Evolutionary conservation across 495 filamentous ascomycete species (phyloP), one percentile per base, ranked within the genome.

Genomic region (Cercophora scortea): DNA sequence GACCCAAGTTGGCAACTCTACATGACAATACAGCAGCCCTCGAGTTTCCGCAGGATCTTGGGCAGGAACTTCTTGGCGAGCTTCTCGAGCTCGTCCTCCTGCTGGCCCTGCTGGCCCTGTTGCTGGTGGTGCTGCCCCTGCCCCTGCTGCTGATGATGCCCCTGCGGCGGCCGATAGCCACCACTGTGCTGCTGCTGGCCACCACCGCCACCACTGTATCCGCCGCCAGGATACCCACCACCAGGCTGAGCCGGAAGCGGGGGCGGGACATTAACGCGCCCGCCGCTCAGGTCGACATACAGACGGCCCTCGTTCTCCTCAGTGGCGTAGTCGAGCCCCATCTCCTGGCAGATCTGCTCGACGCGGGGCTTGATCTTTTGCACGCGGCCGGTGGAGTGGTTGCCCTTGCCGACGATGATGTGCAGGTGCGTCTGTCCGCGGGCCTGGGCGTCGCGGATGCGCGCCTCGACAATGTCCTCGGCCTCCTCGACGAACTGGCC

Each of bases 401-500:
- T 93, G 3, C 93, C 93, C 70, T 89, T 95, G 42, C 93, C 93
- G 18, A 97, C 94, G 63, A 98, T 96, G 45, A 69, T 69, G 47
- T 65, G 63, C 42, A 98, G 69, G 73, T 92, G 86, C 8, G 69
- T 80, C 70, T 94, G 85, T 0, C 87, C 87, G 46, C 81, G 75
- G 39, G 75, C 56, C 61, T 78, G 81, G 42, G 87, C 90, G 53
- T 85, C 83, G 48, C 81, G 76, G 51, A 98, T 92, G 51, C 91
- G 77, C 67, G 84, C 75, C 68, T 89, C 87, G 19, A 96, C 69
- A 39, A 96, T 91, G 42, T 89, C 79, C 76, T 95, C 88, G 6
- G 94, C 93, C 73, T 98, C 93, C 61, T 92, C 86, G 44, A 94
- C 93, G 64, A 84, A 96, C 62, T 92, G 85, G 0, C 93, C 90